Percentiles rank a stretch among this genome's conserved stretches.
Conservation (phyloP, 495 filamentous ascomycete species). For the Podospora pseudopauciseta region DNA sequence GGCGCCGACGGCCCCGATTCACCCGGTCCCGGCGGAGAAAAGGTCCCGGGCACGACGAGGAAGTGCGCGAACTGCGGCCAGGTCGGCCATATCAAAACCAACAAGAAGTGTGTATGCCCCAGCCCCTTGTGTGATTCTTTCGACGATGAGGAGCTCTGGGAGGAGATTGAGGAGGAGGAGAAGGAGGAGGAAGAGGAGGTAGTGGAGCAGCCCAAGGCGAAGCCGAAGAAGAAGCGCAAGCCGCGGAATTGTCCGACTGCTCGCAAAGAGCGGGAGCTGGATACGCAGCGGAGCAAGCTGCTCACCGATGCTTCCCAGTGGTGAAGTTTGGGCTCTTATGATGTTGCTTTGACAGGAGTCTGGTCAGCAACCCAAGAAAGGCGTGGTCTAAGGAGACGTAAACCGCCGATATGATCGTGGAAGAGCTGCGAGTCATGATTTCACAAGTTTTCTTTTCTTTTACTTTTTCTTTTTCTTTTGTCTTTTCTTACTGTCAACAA, state of each 20-base stretch:
- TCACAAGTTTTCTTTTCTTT: neutral
- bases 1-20: conserved; percentile 41
- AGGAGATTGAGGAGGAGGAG: neutral
- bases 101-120: conserved; percentile 70
- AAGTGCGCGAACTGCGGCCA: conserved; percentile 97
- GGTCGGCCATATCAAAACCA: conserved; percentile 98
- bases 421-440: neutral
- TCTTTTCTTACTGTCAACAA: neutral
- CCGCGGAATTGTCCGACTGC: neutral
- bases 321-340: neutral
- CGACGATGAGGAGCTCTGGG: neutral
- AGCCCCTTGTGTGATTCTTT: neutral
- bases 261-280: neutral
- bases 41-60: conserved; percentile 65
- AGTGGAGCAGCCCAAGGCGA: neutral
- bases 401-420: no score
- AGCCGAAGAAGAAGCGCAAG: neutral
- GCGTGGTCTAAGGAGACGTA: neutral
- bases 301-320: neutral
- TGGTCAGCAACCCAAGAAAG: neutral
- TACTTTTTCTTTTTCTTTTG: neutral
- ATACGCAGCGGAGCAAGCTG: neutral
- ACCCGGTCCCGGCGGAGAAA: conserved; percentile 50
- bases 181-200: neutral
- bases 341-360: neutral